phyloP scores from a whole-genome alignment of 2,329 filamentous ascomycete genomes.

The Aspergillus puulaauensis region DNA sequence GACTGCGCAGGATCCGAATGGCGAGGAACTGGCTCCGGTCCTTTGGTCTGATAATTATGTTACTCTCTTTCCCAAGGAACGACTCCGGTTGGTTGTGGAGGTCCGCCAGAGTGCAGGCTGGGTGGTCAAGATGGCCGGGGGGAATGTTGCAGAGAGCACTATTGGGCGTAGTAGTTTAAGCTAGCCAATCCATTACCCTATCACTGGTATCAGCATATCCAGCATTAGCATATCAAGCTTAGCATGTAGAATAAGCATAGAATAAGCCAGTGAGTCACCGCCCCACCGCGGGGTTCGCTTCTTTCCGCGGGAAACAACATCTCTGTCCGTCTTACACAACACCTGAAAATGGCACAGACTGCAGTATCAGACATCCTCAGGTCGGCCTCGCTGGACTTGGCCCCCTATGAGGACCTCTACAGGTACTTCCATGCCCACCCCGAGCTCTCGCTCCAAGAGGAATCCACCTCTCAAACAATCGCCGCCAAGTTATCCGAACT shows the following conservation, averaged over 20 bases:
- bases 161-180: not conserved
- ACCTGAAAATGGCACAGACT: not conserved
- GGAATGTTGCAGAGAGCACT: conserved; percentile 17
- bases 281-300: not conserved
- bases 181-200: not conserved
- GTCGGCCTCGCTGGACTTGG: conserved; percentile 28
- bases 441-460: conserved; percentile 59
- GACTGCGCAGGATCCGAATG: conserved; percentile 47
- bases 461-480: conserved; percentile 51
- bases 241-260: too few species aligned
- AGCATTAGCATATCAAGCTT: too few species aligned
- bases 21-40: conserved; percentile 52
- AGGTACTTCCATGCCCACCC: conserved; percentile 60
- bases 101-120: conserved; percentile 14
- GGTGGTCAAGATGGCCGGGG: conserved; percentile 22
- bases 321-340: not conserved
- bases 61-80: conserved; percentile 60
- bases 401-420: conserved; percentile 55
- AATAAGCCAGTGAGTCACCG: not conserved
- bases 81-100: conserved; percentile 40
- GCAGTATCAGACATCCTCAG: not conserved
- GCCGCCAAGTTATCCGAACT: conserved; percentile 41
- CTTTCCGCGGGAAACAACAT: not conserved
- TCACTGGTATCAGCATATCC: too few species aligned
- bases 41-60: conserved; percentile 65